Evolutionary conservation across 495 filamentous ascomycete genomes (phyloP), one percentile per base, ranked within the genome.

Genomic region (Penicillium paradoxum): DNA sequence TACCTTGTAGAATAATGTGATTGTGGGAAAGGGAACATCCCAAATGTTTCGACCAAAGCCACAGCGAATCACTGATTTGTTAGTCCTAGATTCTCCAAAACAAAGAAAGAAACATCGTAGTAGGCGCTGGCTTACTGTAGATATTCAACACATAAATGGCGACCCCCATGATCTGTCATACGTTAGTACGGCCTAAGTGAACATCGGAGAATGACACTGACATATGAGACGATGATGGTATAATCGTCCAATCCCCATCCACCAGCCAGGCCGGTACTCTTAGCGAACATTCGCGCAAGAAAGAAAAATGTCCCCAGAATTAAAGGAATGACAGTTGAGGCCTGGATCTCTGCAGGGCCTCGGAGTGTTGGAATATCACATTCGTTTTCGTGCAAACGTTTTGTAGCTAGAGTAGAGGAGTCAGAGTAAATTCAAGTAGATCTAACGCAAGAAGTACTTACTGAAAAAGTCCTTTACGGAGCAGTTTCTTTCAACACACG

Each of bases 181-280:
- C 3, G n/a, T 61, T 37, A 64, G 53, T 24, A 46, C n/a, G 10
- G 10, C 4, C 3, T n/a, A 10, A 2, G 17, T 14, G 1, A 10
- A 19, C 5, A 10, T 11, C 1, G 27, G 22, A 0, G 18, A 3
- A 25, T 2, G 17, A 38, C 1, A 42, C 60, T 51, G 38, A 68
- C 67, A 45, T 53, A 66, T 39, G 67, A 55, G 7, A 61, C 25
- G 8, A 63, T 65, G 7, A 70, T 60, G 0, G 65, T 67, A 39
- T 51, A 60, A 42, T 70, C 65, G 42, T 70, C 67, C 37, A 49
- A 51, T 17, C 67, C 67, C 67, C 65, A 70, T n/a, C 63, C 65
- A 6, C 67, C 65, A 3, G 55, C 65, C 19, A 70, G 61, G 19
- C 58, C 53, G 19, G 48, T 51, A 17, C 45, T 29, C 53, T 70